Evolutionary conservation across 202 grass and related monocot genomes (phyloP), one percentile per base, ranked within the genome.

Genomic region (Schoenoplectus tabernaemontani): DNA sequence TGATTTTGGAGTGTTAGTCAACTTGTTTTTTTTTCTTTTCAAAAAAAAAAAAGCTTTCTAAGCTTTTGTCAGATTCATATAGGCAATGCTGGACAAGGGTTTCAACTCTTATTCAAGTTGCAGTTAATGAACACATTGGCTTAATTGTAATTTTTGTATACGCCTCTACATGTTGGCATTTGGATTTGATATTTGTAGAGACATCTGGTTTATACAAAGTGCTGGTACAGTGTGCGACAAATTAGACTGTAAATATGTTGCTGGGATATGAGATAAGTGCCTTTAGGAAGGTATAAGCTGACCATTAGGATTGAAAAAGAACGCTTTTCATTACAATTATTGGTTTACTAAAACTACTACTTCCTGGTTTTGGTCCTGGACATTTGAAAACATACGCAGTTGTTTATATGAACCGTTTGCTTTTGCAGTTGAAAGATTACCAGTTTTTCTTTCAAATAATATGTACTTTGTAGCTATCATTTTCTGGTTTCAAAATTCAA

Each of bases 51-150:
- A n/a, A n/a, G n/a, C 9, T 15, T 54, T 56, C 54, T 5, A 75
- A 56, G 48, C 16, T 75, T 56, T 28, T 73, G 41, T 73, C 68
- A 73, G 70, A 54, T 54, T 19, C 70, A 54, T 13, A 50, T 75
- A 75, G 70, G 46, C 70, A 75, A 75, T 75, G 70, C 23, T 54
- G 28, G 50, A 75, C 42, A 64, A 64, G 1, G 70, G 20, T 46
- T 54, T 34, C 54, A 28, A 17, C 36, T 75, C 20, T 75, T 54
- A 75, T 75, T 33, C 2, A 47, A 34, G 70, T 75, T 75, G 70
- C 20, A 7, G 2, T 75, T 26, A 75, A 75, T 34, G 10, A 32
- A 54, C 47, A 51, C 68, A 28, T 32, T 34, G 44, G 46, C 4
- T 34, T 74, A 34, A 74, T 54, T 53, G 11, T 26, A 48, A 48